A percentile compares a stretch with the other conserved stretches of the same genome.
These are phyloP conservation scores for Fistulinella prunicolor DNA, from an alignment of 768 basidiomycete species.

Conservation along the genomic window DNA sequence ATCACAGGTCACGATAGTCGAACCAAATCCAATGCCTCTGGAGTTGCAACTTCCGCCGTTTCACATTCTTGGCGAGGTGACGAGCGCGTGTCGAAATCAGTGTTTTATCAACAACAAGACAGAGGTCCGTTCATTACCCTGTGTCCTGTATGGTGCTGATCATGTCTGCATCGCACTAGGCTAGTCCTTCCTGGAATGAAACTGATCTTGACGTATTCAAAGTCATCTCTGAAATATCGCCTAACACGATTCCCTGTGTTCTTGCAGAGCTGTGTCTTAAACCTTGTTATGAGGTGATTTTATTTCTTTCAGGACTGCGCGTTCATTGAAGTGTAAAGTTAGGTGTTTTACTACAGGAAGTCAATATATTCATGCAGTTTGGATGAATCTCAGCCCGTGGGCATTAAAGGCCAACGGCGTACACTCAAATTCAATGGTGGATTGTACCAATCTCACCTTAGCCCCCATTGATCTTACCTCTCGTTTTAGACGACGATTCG, in stretches of 20 bases:
- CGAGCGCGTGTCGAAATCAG: constrained; percentile 24
- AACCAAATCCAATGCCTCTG: constrained; percentile 16
- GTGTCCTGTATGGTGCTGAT: neutral
- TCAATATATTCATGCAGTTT: constrained; percentile 6
- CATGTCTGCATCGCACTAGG: constrained; percentile 2
- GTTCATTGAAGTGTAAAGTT: constrained; percentile 3
- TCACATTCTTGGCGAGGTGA: constrained; percentile 5
- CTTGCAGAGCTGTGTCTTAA: constrained; percentile 53
- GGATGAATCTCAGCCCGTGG: neutral
- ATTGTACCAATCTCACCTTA: neutral
- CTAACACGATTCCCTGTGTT: constrained; percentile 50
- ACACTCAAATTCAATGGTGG: constrained; percentile 22
- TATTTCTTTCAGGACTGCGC: neutral
- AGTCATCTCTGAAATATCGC: constrained; percentile 40
- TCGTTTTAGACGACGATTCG: constrained; percentile 15
- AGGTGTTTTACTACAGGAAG: constrained; percentile 25
- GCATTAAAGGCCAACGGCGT: constrained; percentile 8
- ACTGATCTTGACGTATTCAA: constrained; percentile 39
- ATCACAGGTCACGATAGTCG: constrained; percentile 21
- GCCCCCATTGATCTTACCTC: constrained; percentile 5
- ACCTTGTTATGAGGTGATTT: constrained; percentile 56
- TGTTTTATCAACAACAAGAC: constrained; percentile 24
- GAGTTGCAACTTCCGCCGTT: neutral
- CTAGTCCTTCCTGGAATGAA: constrained; percentile 36
- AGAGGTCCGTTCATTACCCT: constrained; percentile 12